Evolutionary conservation across 495 filamentous ascomycete genomes (phyloP).

Genomic region (Xylaria grammica): DNA sequence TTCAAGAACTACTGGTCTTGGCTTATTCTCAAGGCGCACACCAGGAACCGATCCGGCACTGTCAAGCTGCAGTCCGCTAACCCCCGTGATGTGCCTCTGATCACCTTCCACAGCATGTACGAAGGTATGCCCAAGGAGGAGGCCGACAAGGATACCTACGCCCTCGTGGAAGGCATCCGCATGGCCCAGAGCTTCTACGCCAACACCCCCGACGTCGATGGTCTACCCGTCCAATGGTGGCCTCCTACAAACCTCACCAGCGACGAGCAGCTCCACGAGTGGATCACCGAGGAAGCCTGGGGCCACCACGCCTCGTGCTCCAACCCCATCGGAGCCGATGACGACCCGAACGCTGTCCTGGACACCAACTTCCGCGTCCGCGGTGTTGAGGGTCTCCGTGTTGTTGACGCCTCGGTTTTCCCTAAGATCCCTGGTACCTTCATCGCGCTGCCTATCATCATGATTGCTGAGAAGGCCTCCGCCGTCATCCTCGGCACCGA

Average conservation of each 20-base stretch:
- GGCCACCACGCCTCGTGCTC: constrained; percentile 66
- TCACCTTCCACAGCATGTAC: constrained; percentile 62
- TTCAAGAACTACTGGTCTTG: constrained; percentile 51
- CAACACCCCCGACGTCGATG: constrained; percentile 53
- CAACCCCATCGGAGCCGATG: constrained; percentile 59
- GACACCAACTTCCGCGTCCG: constrained; percentile 62
- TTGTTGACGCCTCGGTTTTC: constrained; percentile 65
- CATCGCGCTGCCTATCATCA: constrained; percentile 52
- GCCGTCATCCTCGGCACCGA: constrained; percentile 53
- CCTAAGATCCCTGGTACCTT: constrained; percentile 60
- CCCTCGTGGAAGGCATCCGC: constrained; percentile 49
- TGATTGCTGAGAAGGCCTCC: constrained; percentile 61
- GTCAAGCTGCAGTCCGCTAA: constrained; percentile 55
- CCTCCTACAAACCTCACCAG: constrained; percentile 49
- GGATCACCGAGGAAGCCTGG: constrained; percentile 58
- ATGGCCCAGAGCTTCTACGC: constrained; percentile 41
- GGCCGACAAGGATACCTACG: constrained; percentile 40
- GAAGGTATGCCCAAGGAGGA: constrained; percentile 30
- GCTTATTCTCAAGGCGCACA: constrained; percentile 58
- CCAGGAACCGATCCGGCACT: constrained; percentile 55
- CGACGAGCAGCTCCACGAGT: constrained; percentile 51
- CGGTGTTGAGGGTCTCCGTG: constrained; percentile 58
- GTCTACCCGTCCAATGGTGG: constrained; percentile 52
- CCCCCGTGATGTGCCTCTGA: constrained; percentile 59
- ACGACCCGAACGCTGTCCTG: constrained; percentile 61